These are phyloP conservation scores for Penicillium canariense DNA, from an alignment of 495 filamentous ascomycete species.

Conservation along the genomic window DNA sequence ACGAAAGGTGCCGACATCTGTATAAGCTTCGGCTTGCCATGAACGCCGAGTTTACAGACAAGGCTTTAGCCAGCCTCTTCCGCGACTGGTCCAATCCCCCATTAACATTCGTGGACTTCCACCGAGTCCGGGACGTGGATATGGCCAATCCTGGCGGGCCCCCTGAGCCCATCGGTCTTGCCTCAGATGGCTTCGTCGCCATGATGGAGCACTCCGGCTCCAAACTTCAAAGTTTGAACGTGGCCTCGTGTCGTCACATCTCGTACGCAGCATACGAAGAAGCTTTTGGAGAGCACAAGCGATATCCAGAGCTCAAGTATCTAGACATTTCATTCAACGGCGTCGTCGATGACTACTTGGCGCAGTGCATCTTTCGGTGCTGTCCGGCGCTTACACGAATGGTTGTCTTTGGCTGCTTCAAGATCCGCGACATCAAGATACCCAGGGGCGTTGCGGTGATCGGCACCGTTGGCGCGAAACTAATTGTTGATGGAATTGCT, in stretches of 20 bases:
- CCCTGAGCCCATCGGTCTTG: slow-evolving; percentile 61
- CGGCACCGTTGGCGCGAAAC: slow-evolving; percentile 42
- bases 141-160: slow-evolving; percentile 62
- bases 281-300: slow-evolving; percentile 59
- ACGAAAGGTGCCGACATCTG: slow-evolving; percentile 62
- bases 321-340: slow-evolving; percentile 79
- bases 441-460: slow-evolving; percentile 74
- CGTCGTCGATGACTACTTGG: slow-evolving; percentile 68
- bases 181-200: slow-evolving; percentile 67
- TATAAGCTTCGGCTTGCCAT: slow-evolving; percentile 73
- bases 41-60: slow-evolving; percentile 71
- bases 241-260: slow-evolving; percentile 79
- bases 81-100: slow-evolving; percentile 68
- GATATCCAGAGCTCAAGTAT: slow-evolving; percentile 63
- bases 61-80: slow-evolving; percentile 69
- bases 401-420: slow-evolving; percentile 83
- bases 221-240: slow-evolving; percentile 59
- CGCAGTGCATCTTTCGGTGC: slow-evolving; percentile 67
- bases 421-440: slow-evolving; percentile 64
- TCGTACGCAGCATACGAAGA: slow-evolving; percentile 62
- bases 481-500: slow-evolving; percentile 52
- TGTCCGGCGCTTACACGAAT: slow-evolving; percentile 72
- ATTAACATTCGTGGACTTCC: slow-evolving; percentile 67
- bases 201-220: slow-evolving; percentile 81
- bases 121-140: slow-evolving; percentile 71